These are phyloP conservation scores for Pleurotus tuber-regium DNA, from an alignment of 768 basidiomycete species.

Conservation along the genomic window DNA sequence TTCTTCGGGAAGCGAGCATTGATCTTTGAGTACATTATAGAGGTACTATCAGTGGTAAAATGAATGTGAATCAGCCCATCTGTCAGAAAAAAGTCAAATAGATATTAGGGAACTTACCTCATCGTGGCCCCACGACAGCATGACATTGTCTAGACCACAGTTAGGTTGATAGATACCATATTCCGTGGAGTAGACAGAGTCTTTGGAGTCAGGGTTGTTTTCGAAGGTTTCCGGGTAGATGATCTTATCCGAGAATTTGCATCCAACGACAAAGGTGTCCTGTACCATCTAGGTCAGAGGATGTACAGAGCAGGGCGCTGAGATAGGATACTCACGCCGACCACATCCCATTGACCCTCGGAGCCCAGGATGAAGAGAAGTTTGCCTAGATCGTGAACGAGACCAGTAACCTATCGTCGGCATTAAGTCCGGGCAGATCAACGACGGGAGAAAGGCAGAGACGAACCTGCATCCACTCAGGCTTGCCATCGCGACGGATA, in stretches of 20 bases:
- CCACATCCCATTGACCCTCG: conserved; percentile 93
- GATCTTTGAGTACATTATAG: conserved; percentile 80
- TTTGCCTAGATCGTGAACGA: conserved; percentile 90
- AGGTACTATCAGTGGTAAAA: conserved; percentile 59
- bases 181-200: conserved; percentile 66
- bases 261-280: conserved; percentile 72
- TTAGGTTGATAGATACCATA: conserved; percentile 75
- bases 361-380: conserved; percentile 81
- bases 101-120: conserved; percentile 52
- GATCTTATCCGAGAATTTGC: conserved; percentile 80
- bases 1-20: conserved; percentile 76
- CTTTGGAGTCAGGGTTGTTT: conserved; percentile 66
- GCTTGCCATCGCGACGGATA: conserved; percentile 80
- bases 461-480: conserved; percentile 84
- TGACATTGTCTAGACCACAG: conserved; percentile 83
- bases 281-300: conserved; percentile 19
- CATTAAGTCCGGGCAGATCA: conserved; percentile 2
- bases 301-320: conserved; percentile 1
- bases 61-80: neutral
- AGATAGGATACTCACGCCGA: conserved; percentile 57
- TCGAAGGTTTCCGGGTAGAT: conserved; percentile 78
- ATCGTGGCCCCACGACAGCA: conserved; percentile 91
- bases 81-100: neutral
- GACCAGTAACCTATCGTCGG: conserved; percentile 59
- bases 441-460: neutral